Base-by-base conservation (phyloP, 768 basidiomycete genomes). In the Agaricus bisporus region DNA sequence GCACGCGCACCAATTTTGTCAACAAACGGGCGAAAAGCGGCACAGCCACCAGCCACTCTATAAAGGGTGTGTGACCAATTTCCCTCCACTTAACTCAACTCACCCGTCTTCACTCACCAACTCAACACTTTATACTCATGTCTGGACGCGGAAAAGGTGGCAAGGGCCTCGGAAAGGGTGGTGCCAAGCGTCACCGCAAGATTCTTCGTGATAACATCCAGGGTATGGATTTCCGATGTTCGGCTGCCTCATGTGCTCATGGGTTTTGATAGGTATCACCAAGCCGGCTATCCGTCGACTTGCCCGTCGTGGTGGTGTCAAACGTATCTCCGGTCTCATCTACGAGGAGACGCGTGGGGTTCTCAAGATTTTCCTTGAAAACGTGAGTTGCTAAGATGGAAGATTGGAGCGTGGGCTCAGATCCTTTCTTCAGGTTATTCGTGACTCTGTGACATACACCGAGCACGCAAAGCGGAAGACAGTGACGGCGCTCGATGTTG, bases 141-240 rank as follows among this genome's bases (percentile, higher is more conserved):
- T 94, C 92, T 81, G 93, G 93, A 77, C 91, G 93, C 71, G 93
- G 93, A 70, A 95, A 95, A 79, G 88, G 92, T 75, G 91, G 91
- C 68, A 95, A 94, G 79, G 92, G 92, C 70, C 89, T 95, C 71
- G 93, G 93, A 73, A 95, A 95, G 84, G 91, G 93, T 67, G 93
- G 93, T 69, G 90, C 91, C 41, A 92, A 93, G 80, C 86, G 93
- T 72, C 92, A 95, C 74, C 87, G 93, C 67, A 97, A 95, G 76
- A 93, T 97, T 73, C 82, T 95, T 67, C 91, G 91, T 73, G 64
- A 64, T 57, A 68, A 66, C 62, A 70, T 68, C 64, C 68, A 57
- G 66, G 68, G 70, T 57, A 58, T 66, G 57, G 38, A n/a, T n/a
- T 9, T n/a, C 26, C n/a, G 25, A 22, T 2, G 10, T 41, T 26